Conservation (phyloP, 306 rosid genomes). For the Cajanus cajan region DNA sequence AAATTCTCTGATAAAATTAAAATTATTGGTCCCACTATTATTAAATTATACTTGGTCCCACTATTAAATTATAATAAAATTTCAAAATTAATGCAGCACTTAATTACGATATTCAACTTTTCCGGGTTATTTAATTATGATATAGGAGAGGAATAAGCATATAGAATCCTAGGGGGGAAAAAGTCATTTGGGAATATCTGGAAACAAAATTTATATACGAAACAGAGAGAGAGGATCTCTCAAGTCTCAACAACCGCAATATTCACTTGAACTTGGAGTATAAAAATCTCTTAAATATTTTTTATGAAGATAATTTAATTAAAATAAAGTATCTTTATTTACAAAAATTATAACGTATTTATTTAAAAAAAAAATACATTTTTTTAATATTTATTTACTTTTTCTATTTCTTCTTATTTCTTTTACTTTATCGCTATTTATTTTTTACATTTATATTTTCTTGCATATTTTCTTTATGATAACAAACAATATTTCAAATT, state of each 20-base stretch:
- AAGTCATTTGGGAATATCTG: constrained; percentile 9
- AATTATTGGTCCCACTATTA: neutral
- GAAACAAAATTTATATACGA: neutral
- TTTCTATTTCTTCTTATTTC: neutral
- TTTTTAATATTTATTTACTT: neutral
- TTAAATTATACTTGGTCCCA: neutral
- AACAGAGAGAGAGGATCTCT: neutral
- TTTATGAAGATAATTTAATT: neutral
- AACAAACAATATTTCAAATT: neutral
- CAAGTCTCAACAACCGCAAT: neutral
- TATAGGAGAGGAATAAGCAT: constrained; percentile 1
- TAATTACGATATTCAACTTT: neutral
- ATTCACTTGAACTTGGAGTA: neutral
- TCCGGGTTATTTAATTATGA: neutral
- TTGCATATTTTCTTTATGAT: neutral
- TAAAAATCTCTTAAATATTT: neutral
- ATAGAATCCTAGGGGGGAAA: neutral
- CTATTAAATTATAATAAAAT: neutral
- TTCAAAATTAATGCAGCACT: neutral
- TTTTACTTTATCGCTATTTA: neutral
- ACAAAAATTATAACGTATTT: neutral
- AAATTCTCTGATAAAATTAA: neutral
- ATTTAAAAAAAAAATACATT: neutral
- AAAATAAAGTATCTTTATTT: neutral
- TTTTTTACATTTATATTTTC: no score